Evolutionary conservation across 108 stramenopile genomes (phyloP), one percentile per base, ranked within the genome.

Genomic region (Hondaea fermentalgiana): DNA sequence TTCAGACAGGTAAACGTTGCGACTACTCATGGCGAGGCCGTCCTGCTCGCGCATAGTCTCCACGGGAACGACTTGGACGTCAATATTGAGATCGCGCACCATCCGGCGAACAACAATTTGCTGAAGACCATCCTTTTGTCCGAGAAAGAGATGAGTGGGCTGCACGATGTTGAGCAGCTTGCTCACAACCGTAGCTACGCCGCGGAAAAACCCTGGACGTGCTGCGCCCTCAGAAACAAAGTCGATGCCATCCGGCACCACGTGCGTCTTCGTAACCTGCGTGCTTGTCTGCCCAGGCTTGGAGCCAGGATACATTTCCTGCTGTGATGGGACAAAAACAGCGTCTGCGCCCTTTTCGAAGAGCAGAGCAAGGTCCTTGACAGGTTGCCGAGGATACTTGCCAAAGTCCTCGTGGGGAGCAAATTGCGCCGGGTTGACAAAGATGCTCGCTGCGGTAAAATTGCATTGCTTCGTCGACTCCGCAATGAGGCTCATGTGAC

Each of bases 391-490:
- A 5, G 99, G 99, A 92, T 99, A 99, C 42, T 93, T 94, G 72
- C 96, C 97, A 58, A 99, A 92, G 92, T 99, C 99, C 91, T 98
- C 99, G 64, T 94, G 92, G 29, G 94, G 93, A 25, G 94, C 96
- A 91, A 99, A 99, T 90, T 99, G 98, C 19, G 97, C 95, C 3
- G 98, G 97, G 91, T 99, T 99, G 28, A 99, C 99, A 91, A 98
- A 99, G 45, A 99, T 96, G 21, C 96, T 96, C 8, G 96, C 96
- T 23, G 98, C 90, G 3, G 96, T 95, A 12, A 96, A 57, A 21
- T 29, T 23, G 88, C 29, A 57, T 42, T 42, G 42, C 12, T 25
- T 43, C 47, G 19, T 72, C 71, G 47, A 57, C 72, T 57, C 17
- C 71, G 51, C 87, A 12, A 96, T 92, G 17, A 98, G 90, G 21